phyloP scores from a whole-genome alignment of 2,329 filamentous ascomycete species.

The Albifimbria verrucaria region DNA sequence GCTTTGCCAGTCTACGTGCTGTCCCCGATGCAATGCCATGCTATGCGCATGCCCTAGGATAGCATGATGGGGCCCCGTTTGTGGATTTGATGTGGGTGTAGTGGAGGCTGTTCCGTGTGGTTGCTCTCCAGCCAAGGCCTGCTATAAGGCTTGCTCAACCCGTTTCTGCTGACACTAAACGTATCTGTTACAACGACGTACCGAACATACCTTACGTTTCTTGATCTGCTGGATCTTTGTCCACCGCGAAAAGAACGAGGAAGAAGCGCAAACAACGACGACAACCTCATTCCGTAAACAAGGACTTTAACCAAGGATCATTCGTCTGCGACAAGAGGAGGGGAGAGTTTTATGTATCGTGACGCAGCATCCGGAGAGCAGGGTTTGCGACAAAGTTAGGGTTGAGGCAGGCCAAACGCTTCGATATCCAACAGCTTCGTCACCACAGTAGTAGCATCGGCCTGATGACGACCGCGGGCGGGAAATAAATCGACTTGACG shows the following conservation, averaged over 20 bases:
- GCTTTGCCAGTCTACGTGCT: not conserved
- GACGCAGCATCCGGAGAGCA: not conserved
- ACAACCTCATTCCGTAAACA: no score
- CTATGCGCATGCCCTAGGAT: not conserved
- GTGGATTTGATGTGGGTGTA: no score
- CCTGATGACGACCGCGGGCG: not conserved
- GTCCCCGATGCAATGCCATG: not conserved
- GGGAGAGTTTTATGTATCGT: not conserved
- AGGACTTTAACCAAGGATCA: no score
- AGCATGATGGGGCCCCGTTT: not conserved
- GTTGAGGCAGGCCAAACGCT: constrained; percentile 6
- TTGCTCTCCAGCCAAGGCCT: no score
- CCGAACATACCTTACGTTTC: no score
- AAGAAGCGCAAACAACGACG: no score
- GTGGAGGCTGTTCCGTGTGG: not conserved
- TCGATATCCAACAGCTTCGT: constrained; percentile 3
- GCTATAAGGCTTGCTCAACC: no score
- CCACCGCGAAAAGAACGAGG: no score
- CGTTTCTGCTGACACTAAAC: no score
- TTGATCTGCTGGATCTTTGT: no score
- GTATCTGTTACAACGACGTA: no score
- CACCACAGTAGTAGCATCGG: constrained; percentile 9
- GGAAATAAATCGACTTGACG: constrained; percentile 14
- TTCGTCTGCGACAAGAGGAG: not conserved
- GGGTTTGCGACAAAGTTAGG: not conserved